phyloP scores from a whole-genome alignment of 345 rosid species.

The Corchorus capsularis region DNA sequence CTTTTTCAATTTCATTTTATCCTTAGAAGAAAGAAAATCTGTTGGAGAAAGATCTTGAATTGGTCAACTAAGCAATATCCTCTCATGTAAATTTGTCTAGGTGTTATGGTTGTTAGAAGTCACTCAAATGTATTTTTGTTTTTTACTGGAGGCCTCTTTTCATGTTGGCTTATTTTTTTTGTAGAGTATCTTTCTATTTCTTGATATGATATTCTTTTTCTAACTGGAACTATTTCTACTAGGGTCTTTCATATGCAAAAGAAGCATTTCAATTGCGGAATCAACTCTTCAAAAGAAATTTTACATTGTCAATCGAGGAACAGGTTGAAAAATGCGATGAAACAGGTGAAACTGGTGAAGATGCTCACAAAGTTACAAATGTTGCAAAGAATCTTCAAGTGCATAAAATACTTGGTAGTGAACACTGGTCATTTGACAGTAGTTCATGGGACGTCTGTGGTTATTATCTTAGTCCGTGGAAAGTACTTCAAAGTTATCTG shows the following conservation, averaged over 20 bases:
- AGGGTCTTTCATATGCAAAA: constrained; percentile 88
- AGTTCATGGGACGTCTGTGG: constrained; percentile 44
- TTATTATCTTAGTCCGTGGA: constrained; percentile 85
- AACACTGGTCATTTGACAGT: constrained; percentile 55
- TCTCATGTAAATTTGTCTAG: too few species aligned
- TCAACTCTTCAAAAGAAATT: constrained; percentile 71
- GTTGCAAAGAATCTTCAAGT: constrained; percentile 48
- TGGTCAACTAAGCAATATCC: too few species aligned
- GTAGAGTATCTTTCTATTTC: neutral
- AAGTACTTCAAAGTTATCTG: constrained; percentile 76
- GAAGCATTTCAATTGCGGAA: constrained; percentile 72
- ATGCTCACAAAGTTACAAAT: constrained; percentile 38
- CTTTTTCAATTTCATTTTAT: neutral
- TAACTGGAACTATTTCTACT: constrained; percentile 18
- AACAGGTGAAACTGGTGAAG: constrained; percentile 41
- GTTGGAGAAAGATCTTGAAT: too few species aligned
- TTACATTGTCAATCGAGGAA: constrained; percentile 62
- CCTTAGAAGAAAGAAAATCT: neutral
- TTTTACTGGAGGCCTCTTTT: neutral
- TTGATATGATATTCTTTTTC: constrained; percentile 4
- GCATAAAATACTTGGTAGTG: constrained; percentile 46
- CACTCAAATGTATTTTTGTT: neutral
- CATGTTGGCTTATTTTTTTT: neutral
- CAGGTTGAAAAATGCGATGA: constrained; percentile 44
- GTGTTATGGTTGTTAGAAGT: neutral